Evolutionary conservation across 108 stramenopile species (phyloP).

Genomic region (Nitzschia inconspicua): DNA sequence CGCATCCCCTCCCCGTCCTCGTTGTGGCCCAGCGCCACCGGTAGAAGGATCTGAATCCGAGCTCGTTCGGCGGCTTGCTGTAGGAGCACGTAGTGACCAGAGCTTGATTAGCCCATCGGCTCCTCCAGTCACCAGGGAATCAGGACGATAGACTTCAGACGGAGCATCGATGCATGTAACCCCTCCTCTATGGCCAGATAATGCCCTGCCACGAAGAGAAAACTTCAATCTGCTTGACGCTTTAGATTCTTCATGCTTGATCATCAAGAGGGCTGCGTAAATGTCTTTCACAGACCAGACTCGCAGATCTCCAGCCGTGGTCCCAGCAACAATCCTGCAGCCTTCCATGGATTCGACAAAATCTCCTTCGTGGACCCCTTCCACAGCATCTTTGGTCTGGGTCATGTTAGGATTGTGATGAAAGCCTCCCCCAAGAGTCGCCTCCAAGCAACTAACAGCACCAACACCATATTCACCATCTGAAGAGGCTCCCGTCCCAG

Average conservation of each 20-base stretch:
- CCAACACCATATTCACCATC: slow-evolving; percentile 73
- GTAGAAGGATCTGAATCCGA: neutral
- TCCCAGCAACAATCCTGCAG: slow-evolving; percentile 73
- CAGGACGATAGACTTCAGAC: slow-evolving; percentile 77
- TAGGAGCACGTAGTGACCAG: slow-evolving; percentile 66
- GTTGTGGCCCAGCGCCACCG: slow-evolving; percentile 4
- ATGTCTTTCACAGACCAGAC: slow-evolving; percentile 82
- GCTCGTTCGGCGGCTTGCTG: slow-evolving; percentile 10
- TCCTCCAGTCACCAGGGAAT: slow-evolving; percentile 79
- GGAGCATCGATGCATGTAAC: slow-evolving; percentile 83
- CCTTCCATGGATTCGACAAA: slow-evolving; percentile 72
- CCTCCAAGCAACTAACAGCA: slow-evolving; percentile 74
- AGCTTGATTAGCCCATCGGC: slow-evolving; percentile 86
- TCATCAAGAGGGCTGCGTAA: slow-evolving; percentile 37
- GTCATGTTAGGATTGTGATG: slow-evolving; percentile 2
- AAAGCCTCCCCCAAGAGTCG: slow-evolving; percentile 49
- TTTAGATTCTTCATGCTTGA: slow-evolving; percentile 28
- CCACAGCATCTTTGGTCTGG: slow-evolving; percentile 15
- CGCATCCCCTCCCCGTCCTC: slow-evolving; percentile 57
- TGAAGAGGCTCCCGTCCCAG: slow-evolving; percentile 27
- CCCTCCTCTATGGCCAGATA: slow-evolving; percentile 79
- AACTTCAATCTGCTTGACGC: slow-evolving; percentile 44
- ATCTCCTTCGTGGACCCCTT: slow-evolving; percentile 41
- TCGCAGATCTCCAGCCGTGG: slow-evolving; percentile 74
- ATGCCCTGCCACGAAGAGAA: slow-evolving; percentile 53